Evolutionary conservation across 2,329 filamentous ascomycete genomes (phyloP), one percentile per base, ranked within the genome.

Genomic region (Aspergillus latus): DNA sequence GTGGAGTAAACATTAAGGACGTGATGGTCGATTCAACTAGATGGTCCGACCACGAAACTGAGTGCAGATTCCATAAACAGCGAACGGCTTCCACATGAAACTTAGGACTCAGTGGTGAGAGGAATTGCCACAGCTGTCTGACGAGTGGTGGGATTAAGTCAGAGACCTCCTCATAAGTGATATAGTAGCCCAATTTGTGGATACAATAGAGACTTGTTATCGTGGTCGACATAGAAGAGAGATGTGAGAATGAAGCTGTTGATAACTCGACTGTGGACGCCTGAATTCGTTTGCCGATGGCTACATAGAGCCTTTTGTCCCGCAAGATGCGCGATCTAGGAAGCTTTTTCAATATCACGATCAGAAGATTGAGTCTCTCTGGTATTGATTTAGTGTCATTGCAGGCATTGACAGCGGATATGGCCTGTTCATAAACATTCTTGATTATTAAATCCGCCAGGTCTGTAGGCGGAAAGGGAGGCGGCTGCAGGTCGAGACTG

Each of bases 31-130:
- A 90, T 72, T 96, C 92, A 4, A 96, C 87, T 45, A 92, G 84
- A 50, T 88, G 86, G 63, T 87, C 86, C 1, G 82, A 76, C 39
- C 81, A 76, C 1, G 87, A 84, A 10, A 96, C 82, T 0, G 86
- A 82, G 26, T 97, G 92, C 50, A 99, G 77, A 62, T 91, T 86
- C 90, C 94, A 96, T 39, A 99, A 77, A 63, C 86, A 88, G 56
- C 89, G 86, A 7, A 95, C 90, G 15, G 92, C 88, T 75, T 99
- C 95, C 32, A 99, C 92, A 68, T 97, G 94, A 63, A 93, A 95
- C 68, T 96, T 96, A 0, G 92, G 92, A 60, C 88, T 87, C 10
- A 86, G 81, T n/a, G 90, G 87, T 0, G 91, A 89, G 39, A 99
- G 76, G 66, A 90, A 91, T 4, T 78, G 73, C 94, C 94, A 99